A percentile compares a stretch with the other conserved stretches of the same genome.
These are phyloP conservation scores for Penicillium verrucosum DNA, from an alignment of 2,329 filamentous ascomycete genomes.

Conservation along the genomic window DNA sequence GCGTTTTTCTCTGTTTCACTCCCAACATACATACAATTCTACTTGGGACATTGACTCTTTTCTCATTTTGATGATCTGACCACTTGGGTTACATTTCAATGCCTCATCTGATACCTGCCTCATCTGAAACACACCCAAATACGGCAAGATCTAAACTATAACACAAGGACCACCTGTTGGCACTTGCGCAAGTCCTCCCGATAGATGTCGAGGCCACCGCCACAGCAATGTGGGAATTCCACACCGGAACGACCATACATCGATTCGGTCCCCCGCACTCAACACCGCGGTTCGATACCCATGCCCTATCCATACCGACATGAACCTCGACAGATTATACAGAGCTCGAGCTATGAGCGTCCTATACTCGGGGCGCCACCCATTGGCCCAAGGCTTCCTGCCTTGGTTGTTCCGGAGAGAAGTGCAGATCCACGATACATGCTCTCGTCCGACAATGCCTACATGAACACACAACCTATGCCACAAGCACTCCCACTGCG, in stretches of 20 bases:
- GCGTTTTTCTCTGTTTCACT: neutral
- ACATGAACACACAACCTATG: constrained; percentile 16
- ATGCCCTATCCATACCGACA: constrained; percentile 20
- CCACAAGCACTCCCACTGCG: constrained; percentile 20
- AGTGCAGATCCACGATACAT: constrained; percentile 23
- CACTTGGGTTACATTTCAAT: neutral
- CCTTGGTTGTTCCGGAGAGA: constrained; percentile 17
- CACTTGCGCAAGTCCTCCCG: constrained; percentile 6
- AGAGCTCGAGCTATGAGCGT: constrained; percentile 19
- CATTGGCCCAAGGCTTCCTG: constrained; percentile 14
- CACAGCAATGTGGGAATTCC: constrained; percentile 28
- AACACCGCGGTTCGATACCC: constrained; percentile 11
- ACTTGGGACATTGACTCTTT: neutral
- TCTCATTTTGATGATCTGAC: neutral
- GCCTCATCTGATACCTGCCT: neutral
- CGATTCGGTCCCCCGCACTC: constrained; percentile 16
- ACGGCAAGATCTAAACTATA: constrained; percentile 14
- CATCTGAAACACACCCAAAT: constrained; percentile 1
- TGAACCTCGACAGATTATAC: constrained; percentile 21
- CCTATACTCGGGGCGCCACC: constrained; percentile 10
- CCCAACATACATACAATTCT: constrained; percentile 5
- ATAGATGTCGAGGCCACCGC: constrained; percentile 35
- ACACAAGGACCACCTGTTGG: constrained; percentile 10
- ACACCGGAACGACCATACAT: constrained; percentile 22
- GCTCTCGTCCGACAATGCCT: constrained; percentile 19